These are phyloP conservation scores for Fistulina hepatica DNA, from an alignment of 1,284 basidiomycete species.

Conservation along the genomic window DNA sequence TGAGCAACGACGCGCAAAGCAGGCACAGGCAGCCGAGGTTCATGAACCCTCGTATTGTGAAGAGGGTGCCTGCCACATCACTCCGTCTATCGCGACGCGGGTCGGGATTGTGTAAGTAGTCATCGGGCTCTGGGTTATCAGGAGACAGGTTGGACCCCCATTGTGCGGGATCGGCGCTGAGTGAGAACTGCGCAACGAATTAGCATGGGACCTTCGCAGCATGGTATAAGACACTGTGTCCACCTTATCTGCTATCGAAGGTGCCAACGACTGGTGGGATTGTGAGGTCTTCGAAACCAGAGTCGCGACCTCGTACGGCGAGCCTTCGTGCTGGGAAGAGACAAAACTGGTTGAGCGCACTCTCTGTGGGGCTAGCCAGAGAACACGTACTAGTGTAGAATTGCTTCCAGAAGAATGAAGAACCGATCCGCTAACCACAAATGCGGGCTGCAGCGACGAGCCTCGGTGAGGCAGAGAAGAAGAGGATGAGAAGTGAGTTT, in stretches of 20 bases:
- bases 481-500: too few relatives aligned
- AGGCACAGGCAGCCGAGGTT: conserved; percentile 72
- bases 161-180: conserved; percentile 56
- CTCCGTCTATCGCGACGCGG: conserved; percentile 55
- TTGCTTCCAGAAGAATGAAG: too few relatives aligned
- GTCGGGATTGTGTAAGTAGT: conserved; percentile 66
- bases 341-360: too few relatives aligned
- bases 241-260: conserved; percentile 41
- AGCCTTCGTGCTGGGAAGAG: too few relatives aligned
- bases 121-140: conserved; percentile 51
- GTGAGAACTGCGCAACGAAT: conserved; percentile 41
- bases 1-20: conserved; percentile 47
- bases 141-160: conserved; percentile 60
- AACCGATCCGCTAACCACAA: too few relatives aligned
- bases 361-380: too few relatives aligned
- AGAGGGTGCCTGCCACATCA: conserved; percentile 51
- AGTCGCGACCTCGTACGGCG: too few relatives aligned
- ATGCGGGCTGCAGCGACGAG: too few relatives aligned
- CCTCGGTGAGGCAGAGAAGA: too few relatives aligned
- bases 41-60: conserved; percentile 60
- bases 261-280: too few relatives aligned
- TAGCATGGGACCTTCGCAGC: neutral
- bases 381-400: too few relatives aligned
- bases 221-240: conserved; percentile 4
- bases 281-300: too few relatives aligned